These are phyloP conservation scores for Fomitiporia mediterranea DNA, from an alignment of 1,284 basidiomycete species.

Conservation along the genomic window DNA sequence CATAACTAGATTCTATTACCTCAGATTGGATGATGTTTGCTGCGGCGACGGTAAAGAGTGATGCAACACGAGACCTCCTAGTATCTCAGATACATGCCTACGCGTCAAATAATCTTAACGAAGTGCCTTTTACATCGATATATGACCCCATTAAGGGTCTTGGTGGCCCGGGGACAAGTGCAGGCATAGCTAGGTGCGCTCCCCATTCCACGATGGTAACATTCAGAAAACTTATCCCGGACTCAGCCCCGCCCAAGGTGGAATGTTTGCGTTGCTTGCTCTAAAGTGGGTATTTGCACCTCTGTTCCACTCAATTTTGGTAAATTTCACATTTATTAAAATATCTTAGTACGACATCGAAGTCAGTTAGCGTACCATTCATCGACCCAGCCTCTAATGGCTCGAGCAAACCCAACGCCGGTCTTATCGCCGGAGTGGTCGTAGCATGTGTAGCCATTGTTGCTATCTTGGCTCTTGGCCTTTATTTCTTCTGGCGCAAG, in stretches of 20 bases:
- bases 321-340: neutral
- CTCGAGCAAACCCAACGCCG: too few species aligned
- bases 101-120: constrained; percentile 9
- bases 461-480: neutral
- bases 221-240: constrained; percentile 24
- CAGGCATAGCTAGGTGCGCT: constrained; percentile 3
- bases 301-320: too few species aligned
- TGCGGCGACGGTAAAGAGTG: constrained; percentile 30
- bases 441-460: neutral
- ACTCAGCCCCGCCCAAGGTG: constrained; percentile 33
- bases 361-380: neutral
- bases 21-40: constrained; percentile 37
- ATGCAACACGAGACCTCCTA: constrained; percentile 30
- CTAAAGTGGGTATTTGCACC: constrained; percentile 26
- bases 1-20: too few species aligned
- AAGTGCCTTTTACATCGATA: neutral
- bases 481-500: neutral
- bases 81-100: constrained; percentile 31
- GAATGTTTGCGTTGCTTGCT: constrained; percentile 30
- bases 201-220: constrained; percentile 30
- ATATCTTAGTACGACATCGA: neutral
- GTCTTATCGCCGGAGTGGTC: neutral
- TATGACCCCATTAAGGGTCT: neutral
- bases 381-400: neutral
- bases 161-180: constrained; percentile 23